A percentile compares a stretch with the other conserved stretches of the same genome.
Conservation (phyloP, 2,329 filamentous ascomycete species). For the Rutstroemia sp. region DNA sequence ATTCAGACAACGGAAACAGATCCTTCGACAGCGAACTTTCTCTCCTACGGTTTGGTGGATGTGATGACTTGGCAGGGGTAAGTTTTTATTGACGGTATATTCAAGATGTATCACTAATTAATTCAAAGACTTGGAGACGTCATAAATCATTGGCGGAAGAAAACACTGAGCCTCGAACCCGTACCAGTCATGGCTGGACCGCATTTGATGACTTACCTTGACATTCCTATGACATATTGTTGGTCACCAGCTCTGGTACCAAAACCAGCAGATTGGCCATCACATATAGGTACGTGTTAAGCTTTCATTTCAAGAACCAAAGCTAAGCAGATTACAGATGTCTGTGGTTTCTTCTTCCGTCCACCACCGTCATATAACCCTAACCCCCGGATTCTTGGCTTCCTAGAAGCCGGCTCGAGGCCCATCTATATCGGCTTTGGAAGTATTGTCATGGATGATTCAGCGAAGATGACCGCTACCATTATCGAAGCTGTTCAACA, state of each 20-base stretch:
- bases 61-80: slow-evolving; percentile 76
- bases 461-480: slow-evolving; percentile 58
- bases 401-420: slow-evolving; percentile 46
- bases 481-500: slow-evolving; percentile 60
- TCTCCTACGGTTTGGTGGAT: slow-evolving; percentile 69
- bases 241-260: slow-evolving; percentile 39
- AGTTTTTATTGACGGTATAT: not conserved
- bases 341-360: slow-evolving; percentile 72
- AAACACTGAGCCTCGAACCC: slow-evolving; percentile 61
- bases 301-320: no score
- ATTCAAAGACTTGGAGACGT: slow-evolving; percentile 53
- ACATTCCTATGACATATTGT: slow-evolving; percentile 68
- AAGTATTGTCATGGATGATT: slow-evolving; percentile 66
- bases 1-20: slow-evolving; percentile 60
- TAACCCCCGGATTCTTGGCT: slow-evolving; percentile 30
- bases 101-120: not conserved
- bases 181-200: slow-evolving; percentile 72
- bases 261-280: not conserved
- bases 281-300: slow-evolving; percentile 45
- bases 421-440: slow-evolving; percentile 73
- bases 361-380: slow-evolving; percentile 52
- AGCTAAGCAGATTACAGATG: slow-evolving; percentile 35
- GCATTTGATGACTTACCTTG: slow-evolving; percentile 60
- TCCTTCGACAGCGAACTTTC: slow-evolving; percentile 65
- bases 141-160: slow-evolving; percentile 64